Base-by-base conservation (phyloP, 2,329 filamentous ascomycete genomes). In the Colletotrichum destructivum region DNA sequence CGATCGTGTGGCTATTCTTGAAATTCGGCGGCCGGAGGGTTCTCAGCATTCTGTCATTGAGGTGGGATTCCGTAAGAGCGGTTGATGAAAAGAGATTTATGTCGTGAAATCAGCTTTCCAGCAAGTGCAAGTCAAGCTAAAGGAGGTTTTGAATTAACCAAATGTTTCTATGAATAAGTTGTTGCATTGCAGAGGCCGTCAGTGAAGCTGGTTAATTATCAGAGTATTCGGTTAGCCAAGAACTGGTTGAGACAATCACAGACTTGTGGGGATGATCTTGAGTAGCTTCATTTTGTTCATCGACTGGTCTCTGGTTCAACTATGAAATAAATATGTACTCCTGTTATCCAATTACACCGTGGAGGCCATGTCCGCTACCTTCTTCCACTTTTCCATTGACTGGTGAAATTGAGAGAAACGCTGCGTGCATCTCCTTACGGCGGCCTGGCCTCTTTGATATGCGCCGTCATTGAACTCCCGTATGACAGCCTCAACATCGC, bases 41-140 rank as follows among this genome's bases (percentile, higher is more conserved):
- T 52, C 49, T 26, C 49, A 52, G 49, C 49, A 52, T 26, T 52
- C 49, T 31, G 49, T 52, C 49, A 52, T 52, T 52, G 49, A 52
- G 49, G 49, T 52, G 49, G 49, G 49, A 52, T 52, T 52, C 23
- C 49, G 23, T 52, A 52, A 31, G 3, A 26, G 49, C 31, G 13
- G 8, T 52, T 26, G 31, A 13, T 52, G 21, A 52, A 52, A 26
- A 31, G 18, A 52, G 23, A 52, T 52, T 52, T 13, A 31, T 52
- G 23, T 26, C 23, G 21, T 52, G 49, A 31, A 52, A 31, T 31
- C 9, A 21, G 23, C 13, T 52, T 52, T 21, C 49, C 49, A 31
- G 21, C 23, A 52, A 23, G 18, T 52, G 49, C 49, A 52, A 52
- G 23, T 52, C 49, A 26, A 26, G 49, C 26, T 26, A 7, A 52